These are phyloP conservation scores for Entophlyctis luteolus DNA, from an alignment of 192 early-diverging fungal species.

Conservation along the genomic window DNA sequence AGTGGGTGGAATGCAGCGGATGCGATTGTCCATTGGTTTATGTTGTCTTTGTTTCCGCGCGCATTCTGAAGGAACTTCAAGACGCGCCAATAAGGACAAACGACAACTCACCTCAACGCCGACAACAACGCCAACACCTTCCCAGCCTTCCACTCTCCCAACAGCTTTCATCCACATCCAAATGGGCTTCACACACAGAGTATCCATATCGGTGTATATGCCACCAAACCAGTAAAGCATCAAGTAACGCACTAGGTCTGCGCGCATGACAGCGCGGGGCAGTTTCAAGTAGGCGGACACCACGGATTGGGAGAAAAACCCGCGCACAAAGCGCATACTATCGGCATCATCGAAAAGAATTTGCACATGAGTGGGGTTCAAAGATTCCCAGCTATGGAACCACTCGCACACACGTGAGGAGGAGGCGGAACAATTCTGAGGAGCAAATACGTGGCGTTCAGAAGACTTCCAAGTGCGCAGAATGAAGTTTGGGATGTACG, in stretches of 20 bases:
- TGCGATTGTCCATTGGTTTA: slow-evolving; percentile 29
- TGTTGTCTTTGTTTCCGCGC: slow-evolving; percentile 6
- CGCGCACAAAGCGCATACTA: neutral
- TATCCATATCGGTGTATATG: slow-evolving; percentile 34
- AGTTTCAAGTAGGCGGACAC: neutral
- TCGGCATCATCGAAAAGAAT: neutral
- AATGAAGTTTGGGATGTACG: slow-evolving; percentile 2
- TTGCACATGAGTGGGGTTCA: slow-evolving; percentile 7
- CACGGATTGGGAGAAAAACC: slow-evolving; percentile 8
- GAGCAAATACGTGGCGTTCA: neutral
- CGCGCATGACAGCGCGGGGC: slow-evolving; percentile 4
- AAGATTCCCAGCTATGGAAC: neutral
- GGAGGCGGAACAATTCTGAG: neutral
- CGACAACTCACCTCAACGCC: slow-evolving; percentile 6
- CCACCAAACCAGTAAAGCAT: slow-evolving; percentile 28
- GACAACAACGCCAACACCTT: neutral
- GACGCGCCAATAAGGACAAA: neutral
- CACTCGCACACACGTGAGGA: neutral
- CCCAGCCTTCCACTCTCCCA: too few relatives aligned
- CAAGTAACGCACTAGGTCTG: slow-evolving; percentile 26
- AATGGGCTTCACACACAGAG: slow-evolving; percentile 22
- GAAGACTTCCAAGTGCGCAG: slow-evolving; percentile 10
- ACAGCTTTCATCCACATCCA: slow-evolving; percentile 15
- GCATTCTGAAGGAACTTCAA: neutral
- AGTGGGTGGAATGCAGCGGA: slow-evolving; percentile 17